A percentile compares a stretch with the other conserved stretches of the same genome.
These are phyloP conservation scores for Annulohypoxylon maeteangense DNA, from an alignment of 495 filamentous ascomycete genomes.

Conservation along the genomic window DNA sequence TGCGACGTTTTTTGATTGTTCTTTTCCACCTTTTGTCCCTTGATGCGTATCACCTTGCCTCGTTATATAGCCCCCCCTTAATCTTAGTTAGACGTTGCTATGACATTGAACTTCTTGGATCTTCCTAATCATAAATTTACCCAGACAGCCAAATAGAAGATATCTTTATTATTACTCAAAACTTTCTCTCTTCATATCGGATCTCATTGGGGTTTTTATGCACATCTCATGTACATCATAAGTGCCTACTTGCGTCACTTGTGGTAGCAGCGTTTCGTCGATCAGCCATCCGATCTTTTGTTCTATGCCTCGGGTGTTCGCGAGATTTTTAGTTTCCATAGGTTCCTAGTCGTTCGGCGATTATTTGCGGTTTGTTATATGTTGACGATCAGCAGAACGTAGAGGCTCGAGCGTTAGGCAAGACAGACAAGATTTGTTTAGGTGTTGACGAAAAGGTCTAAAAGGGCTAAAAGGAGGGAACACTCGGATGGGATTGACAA, in stretches of 20 bases:
- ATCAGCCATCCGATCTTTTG: conserved; percentile 22
- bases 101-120: not conserved
- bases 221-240: not conserved
- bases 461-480: not conserved
- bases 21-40: conserved; percentile 12
- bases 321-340: conserved; percentile 9
- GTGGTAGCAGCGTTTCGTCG: conserved; percentile 5
- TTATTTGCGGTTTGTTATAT: conserved; percentile 35
- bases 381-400: conserved; percentile 25
- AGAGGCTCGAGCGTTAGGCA: conserved; percentile 32
- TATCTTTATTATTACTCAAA: not conserved
- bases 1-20: conserved; percentile 17
- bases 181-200: not conserved
- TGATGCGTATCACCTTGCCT: conserved; percentile 1
- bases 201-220: too few relatives aligned
- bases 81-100: not conserved
- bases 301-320: conserved; percentile 24
- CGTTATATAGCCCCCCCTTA: conserved; percentile 1
- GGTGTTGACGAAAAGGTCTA: not conserved
- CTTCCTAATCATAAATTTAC: not conserved
- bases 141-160: not conserved
- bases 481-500: conserved; percentile 18
- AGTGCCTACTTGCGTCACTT: not conserved
- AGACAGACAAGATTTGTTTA: conserved; percentile 1
- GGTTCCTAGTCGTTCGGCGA: conserved; percentile 23